Percentiles rank a stretch among this genome's conserved stretches.
phyloP scores from a whole-genome alignment of 2,329 filamentous ascomycete genomes.

The Blastomyces gilchristii region DNA sequence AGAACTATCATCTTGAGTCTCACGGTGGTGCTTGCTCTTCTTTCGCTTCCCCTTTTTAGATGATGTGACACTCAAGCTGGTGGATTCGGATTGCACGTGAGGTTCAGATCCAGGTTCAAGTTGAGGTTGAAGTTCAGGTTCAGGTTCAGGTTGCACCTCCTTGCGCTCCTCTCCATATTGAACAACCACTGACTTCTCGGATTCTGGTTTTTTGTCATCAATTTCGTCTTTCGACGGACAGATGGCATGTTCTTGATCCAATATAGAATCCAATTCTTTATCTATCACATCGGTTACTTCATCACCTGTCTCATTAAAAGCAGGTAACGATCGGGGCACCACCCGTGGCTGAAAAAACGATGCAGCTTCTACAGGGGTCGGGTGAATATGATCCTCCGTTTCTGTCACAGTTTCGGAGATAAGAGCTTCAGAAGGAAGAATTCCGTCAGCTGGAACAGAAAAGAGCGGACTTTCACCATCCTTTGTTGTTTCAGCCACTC shows the following conservation, averaged over 20 bases:
- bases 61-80: not conserved
- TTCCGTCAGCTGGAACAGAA: not conserved
- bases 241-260: not conserved
- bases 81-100: not conserved
- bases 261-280: not conserved
- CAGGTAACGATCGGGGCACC: not conserved
- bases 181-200: too few species aligned
- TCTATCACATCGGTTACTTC: not conserved
- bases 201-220: not conserved
- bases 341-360: not conserved
- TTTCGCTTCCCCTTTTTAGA: constrained; percentile 1
- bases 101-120: not conserved
- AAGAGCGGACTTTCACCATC: not conserved
- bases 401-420: not conserved
- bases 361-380: not conserved
- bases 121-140: not conserved
- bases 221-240: not conserved
- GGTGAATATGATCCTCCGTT: not conserved
- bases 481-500: not conserved
- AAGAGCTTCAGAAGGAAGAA: not conserved
- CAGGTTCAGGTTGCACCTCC: too few species aligned
- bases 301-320: not conserved
- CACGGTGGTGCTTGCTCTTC: not conserved
- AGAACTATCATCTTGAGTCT: not conserved
- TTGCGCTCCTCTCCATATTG: not conserved